Percentiles rank a stretch among this genome's conserved stretches.
phyloP scores from a whole-genome alignment of 805 yeast species.

The Saturnispora quitensis region DNA sequence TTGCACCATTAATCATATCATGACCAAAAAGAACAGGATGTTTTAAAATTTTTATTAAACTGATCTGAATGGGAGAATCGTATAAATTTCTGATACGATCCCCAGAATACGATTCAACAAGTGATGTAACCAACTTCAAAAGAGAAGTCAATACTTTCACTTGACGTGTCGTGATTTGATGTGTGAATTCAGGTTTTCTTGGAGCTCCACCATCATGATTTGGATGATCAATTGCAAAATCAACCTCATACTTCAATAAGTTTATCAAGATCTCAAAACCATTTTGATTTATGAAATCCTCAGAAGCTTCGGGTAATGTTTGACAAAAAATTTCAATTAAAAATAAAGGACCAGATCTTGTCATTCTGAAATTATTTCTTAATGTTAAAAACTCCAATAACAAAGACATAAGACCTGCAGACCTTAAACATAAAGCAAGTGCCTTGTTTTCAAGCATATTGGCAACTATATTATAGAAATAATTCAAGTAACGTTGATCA shows the following conservation, averaged over 20 bases:
- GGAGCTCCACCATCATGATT: slow-evolving; percentile 46
- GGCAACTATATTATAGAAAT: slow-evolving; percentile 52
- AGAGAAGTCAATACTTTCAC: slow-evolving; percentile 49
- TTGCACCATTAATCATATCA: slow-evolving; percentile 46
- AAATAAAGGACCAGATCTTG: slow-evolving; percentile 56
- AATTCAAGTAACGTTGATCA: slow-evolving; percentile 24
- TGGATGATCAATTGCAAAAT: slow-evolving; percentile 53
- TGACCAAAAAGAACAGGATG: slow-evolving; percentile 61
- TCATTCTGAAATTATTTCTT: slow-evolving; percentile 42
- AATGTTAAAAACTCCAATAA: slow-evolving; percentile 52
- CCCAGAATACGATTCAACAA: slow-evolving; percentile 68
- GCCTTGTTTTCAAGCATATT: slow-evolving; percentile 50
- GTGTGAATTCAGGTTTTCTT: slow-evolving; percentile 40
- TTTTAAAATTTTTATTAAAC: slow-evolving; percentile 48
- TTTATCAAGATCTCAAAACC: slow-evolving; percentile 61
- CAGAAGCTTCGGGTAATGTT: slow-evolving; percentile 41
- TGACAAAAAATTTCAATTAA: slow-evolving; percentile 39
- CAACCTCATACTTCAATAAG: slow-evolving; percentile 53
- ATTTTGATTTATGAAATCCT: slow-evolving; percentile 52
- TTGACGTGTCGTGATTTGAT: slow-evolving; percentile 49
- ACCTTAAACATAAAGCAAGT: slow-evolving; percentile 46
- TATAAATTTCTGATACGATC: slow-evolving; percentile 78
- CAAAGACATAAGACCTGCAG: slow-evolving; percentile 69
- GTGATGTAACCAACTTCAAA: slow-evolving; percentile 51
- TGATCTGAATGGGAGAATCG: slow-evolving; percentile 67